These are phyloP conservation scores for Trichodelitschia bisporula DNA, from an alignment of 495 filamentous ascomycete genomes.

Conservation along the genomic window DNA sequence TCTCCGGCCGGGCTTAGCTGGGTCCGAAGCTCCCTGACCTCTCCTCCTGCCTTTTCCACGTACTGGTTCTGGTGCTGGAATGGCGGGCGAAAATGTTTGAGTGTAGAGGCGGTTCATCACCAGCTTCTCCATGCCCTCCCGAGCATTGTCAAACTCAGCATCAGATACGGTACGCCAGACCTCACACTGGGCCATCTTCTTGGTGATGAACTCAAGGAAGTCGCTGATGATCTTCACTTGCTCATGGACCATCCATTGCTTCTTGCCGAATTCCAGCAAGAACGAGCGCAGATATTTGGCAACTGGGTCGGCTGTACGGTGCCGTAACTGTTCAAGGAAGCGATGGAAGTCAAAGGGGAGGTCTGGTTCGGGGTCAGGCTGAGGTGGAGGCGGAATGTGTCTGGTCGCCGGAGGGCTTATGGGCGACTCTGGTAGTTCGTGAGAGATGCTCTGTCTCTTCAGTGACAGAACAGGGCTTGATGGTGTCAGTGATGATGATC, in stretches of 20 bases:
- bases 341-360: conserved; percentile 95
- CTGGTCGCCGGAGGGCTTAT: no score
- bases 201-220: conserved; percentile 91
- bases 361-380: conserved; percentile 70
- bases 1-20: conserved; percentile 54
- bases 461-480: conserved; percentile 16
- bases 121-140: conserved; percentile 98
- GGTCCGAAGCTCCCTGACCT: conserved; percentile 40
- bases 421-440: conserved; percentile 29
- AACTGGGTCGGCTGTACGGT: conserved; percentile 88
- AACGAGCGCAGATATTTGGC: conserved; percentile 91
- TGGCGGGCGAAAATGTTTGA: conserved; percentile 89
- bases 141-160: conserved; percentile 91
- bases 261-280: conserved; percentile 81
- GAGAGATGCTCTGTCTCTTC: conserved; percentile 20
- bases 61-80: conserved; percentile 54
- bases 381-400: conserved; percentile 57
- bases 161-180: conserved; percentile 93
- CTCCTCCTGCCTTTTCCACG: conserved; percentile 42
- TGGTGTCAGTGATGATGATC: conserved; percentile 12
- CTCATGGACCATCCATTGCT: conserved; percentile 98
- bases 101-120: conserved; percentile 96
- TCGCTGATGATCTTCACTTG: conserved; percentile 97
- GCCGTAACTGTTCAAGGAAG: conserved; percentile 83
- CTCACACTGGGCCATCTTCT: conserved; percentile 96